Percentiles rank a stretch among this genome's conserved stretches.
Conservation (phyloP, 495 filamentous ascomycete species). For the Niebla homalea region DNA sequence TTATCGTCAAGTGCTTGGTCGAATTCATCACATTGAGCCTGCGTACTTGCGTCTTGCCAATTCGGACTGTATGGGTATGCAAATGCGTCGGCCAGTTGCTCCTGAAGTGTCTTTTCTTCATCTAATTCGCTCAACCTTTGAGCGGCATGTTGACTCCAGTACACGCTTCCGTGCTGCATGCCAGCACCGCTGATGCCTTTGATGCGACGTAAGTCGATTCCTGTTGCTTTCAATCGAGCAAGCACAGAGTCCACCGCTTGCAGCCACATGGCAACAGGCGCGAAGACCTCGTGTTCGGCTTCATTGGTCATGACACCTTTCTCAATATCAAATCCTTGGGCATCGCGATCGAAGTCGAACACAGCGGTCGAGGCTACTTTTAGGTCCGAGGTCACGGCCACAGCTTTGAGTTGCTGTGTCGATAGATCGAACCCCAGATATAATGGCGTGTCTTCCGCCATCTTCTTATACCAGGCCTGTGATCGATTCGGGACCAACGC, state of each 20-base stretch:
- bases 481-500: background rate
- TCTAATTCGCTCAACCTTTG: slow-evolving; percentile 46
- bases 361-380: slow-evolving; percentile 63
- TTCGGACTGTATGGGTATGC: slow-evolving; percentile 83
- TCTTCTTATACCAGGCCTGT: background rate
- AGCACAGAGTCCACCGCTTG: slow-evolving; percentile 83
- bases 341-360: slow-evolving; percentile 63
- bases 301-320: slow-evolving; percentile 81
- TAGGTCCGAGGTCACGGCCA: slow-evolving; percentile 70
- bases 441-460: slow-evolving; percentile 40
- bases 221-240: slow-evolving; percentile 51
- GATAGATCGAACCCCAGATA: slow-evolving; percentile 94
- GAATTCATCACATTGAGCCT: slow-evolving; percentile 79
- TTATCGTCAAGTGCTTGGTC: slow-evolving; percentile 53
- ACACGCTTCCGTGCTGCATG: slow-evolving; percentile 93
- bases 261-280: slow-evolving; percentile 87
- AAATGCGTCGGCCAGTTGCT: slow-evolving; percentile 63
- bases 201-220: slow-evolving; percentile 64
- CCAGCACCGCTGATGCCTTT: slow-evolving; percentile 81
- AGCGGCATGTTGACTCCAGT: slow-evolving; percentile 72
- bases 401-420: slow-evolving; percentile 88
- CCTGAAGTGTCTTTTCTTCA: slow-evolving; percentile 42
- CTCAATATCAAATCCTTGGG: slow-evolving; percentile 55
- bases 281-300: slow-evolving; percentile 72
- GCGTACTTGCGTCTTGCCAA: slow-evolving; percentile 95